phyloP scores from a whole-genome alignment of 345 rosid genomes.

The Aegle marmelos region DNA sequence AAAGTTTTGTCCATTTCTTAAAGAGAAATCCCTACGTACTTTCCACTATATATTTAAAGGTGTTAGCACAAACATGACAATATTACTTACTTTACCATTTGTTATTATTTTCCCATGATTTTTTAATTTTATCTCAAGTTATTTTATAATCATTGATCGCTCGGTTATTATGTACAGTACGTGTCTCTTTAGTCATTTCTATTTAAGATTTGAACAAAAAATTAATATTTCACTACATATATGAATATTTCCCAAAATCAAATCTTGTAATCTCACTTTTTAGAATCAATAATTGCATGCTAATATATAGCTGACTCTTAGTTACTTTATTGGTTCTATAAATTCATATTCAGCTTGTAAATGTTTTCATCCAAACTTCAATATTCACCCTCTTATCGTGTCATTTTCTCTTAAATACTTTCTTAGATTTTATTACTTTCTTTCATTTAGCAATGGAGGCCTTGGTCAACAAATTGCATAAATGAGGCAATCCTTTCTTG shows the following conservation, averaged over 20 bases:
- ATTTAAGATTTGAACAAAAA: neutral
- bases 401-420: neutral
- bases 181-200: neutral
- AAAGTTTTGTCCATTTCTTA: neutral
- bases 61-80: neutral
- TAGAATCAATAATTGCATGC: neutral
- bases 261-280: neutral
- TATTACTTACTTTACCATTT: neutral
- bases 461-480: neutral
- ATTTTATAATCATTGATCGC: neutral
- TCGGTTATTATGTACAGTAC: neutral
- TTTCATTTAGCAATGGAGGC: neutral
- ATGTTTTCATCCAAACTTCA: neutral
- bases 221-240: neutral
- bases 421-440: neutral
- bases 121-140: too few relatives aligned
- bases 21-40: neutral
- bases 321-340: neutral
- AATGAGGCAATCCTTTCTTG: slow-evolving; percentile 16
- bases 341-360: neutral
- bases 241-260: neutral
- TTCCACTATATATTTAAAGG: neutral
- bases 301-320: neutral
- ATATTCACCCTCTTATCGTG: neutral
- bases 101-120: neutral